Evolutionary conservation across 352 stramenopile genomes (phyloP), one percentile per base, ranked within the genome.

Genomic region (Globisporangium perplexum): DNA sequence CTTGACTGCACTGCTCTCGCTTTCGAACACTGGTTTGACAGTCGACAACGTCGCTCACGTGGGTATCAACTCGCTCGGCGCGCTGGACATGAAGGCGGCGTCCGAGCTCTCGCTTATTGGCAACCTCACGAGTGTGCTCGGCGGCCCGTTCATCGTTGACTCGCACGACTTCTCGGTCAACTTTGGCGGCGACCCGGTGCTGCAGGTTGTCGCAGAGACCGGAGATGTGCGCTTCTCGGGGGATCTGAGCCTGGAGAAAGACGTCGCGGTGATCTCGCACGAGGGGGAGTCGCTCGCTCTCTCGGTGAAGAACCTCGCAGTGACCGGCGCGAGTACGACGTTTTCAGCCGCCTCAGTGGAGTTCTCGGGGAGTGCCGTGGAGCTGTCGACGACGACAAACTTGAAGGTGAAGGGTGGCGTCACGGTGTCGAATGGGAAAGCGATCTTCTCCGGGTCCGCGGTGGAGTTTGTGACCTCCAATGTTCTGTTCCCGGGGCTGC

Each of bases 31-130:
- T 12, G 6, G 49, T 18, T 55, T 81, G n/a, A 52, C 44, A 1
- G 67, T 83, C 17, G 55, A 74, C 36, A 71, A 74, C 42, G 63
- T 75, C 2, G 49, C 68, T 22, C 31, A 69, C 18, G 51, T 70
- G 18, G 72, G 47, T 22, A 31, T 83, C 7, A 72, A 43, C 8
- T 73, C 70, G 6, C n/a, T 60, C 4, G 48, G 53, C 7, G 60
- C 62, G 15, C n/a, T 80, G 18, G 70, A 73, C 26, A 35, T 83
- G 15, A 55, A 48, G 10, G 70, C 72, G 1, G 50, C n/a, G 0
- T 46, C 49, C 0, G 66, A 59, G 4, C 39, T 80, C 35, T 77
- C 68, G n/a, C 50, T 83, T 26, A 77, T 62, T 1, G 62, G 57
- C 36, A 45, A 50, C 1, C 28, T 20, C 7, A 62, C 65, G 0